Evolutionary conservation across 2,329 filamentous ascomycete genomes (phyloP).

Genomic region (Pseudogymnoascus sp.): DNA sequence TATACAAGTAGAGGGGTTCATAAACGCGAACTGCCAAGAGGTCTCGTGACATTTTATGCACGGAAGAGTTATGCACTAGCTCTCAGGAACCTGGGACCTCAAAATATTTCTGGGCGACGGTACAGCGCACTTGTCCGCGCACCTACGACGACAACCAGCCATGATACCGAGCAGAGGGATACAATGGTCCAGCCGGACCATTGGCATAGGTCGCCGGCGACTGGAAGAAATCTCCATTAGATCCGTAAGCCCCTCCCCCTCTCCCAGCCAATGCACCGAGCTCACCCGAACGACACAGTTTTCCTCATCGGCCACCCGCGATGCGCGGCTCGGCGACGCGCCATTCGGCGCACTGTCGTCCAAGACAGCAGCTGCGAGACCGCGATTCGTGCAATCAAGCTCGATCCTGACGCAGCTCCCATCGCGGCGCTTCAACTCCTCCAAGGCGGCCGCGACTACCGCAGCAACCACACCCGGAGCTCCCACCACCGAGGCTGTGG

Average conservation of each 20-base stretch:
- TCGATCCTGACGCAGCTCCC: slow-evolving; percentile 21
- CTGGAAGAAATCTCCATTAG: slow-evolving; percentile 33
- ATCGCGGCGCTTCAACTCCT: slow-evolving; percentile 27
- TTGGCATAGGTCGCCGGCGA: slow-evolving; percentile 30
- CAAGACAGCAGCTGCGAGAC: slow-evolving; percentile 13
- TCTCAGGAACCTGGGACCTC: slow-evolving; percentile 8
- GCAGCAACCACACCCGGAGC: slow-evolving; percentile 13
- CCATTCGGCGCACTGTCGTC: slow-evolving; percentile 20
- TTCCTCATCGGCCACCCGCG: slow-evolving; percentile 25
- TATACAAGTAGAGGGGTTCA: neutral
- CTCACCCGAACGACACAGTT: slow-evolving; percentile 23
- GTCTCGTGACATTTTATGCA: slow-evolving; percentile 2
- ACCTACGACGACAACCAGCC: slow-evolving; percentile 16
- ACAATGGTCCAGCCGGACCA: slow-evolving; percentile 39
- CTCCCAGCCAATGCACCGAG: slow-evolving; percentile 10
- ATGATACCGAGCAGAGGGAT: slow-evolving; percentile 53
- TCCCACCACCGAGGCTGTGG: slow-evolving; percentile 13
- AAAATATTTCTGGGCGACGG: slow-evolving; percentile 26
- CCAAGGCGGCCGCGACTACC: slow-evolving; percentile 13
- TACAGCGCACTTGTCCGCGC: slow-evolving; percentile 11
- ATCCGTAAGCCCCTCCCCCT: slow-evolving; percentile 21
- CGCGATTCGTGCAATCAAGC: slow-evolving; percentile 17
- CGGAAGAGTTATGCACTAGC: neutral
- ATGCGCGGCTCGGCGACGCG: slow-evolving; percentile 22
- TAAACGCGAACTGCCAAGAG: neutral